A percentile compares a stretch with the other conserved stretches of the same genome.
Evolutionary conservation across 2,329 filamentous ascomycete species (phyloP).

Genomic region (Trichothecium roseum): DNA sequence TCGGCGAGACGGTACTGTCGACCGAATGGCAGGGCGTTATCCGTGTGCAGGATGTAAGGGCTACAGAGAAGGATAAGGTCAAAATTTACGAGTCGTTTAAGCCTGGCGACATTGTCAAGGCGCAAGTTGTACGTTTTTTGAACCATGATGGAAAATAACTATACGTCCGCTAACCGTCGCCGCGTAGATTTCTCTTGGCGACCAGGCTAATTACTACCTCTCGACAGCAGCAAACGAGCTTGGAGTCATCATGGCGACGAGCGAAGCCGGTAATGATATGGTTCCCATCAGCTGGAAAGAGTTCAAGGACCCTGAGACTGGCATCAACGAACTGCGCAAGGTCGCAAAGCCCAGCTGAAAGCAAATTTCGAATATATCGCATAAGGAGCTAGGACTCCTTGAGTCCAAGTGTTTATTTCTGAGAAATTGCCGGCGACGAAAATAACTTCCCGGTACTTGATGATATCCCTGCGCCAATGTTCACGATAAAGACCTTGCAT

Average conservation of each 20-base stretch:
- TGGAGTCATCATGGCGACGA: constrained; percentile 87
- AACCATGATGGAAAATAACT: background rate
- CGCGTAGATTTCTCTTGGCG: constrained; percentile 69
- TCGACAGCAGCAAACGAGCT: constrained; percentile 84
- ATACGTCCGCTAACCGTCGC: background rate
- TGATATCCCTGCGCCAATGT: too few relatives aligned
- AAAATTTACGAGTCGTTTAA: constrained; percentile 85
- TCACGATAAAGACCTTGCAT: too few relatives aligned
- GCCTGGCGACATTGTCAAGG: constrained; percentile 84
- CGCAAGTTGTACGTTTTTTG: constrained; percentile 56
- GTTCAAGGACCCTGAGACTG: constrained; percentile 75
- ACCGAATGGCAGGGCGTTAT: constrained; percentile 82
- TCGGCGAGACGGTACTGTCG: constrained; percentile 60
- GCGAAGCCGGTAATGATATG: constrained; percentile 83
- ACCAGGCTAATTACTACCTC: constrained; percentile 93
- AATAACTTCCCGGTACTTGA: too few relatives aligned
- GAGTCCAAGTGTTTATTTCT: too few relatives aligned
- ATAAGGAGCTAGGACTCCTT: background rate
- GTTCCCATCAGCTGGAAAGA: constrained; percentile 92
- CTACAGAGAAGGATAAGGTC: constrained; percentile 92
- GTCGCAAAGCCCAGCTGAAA: constrained; percentile 82
- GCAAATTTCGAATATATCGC: background rate
- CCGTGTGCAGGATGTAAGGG: constrained; percentile 80
- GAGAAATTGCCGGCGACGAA: too few relatives aligned
- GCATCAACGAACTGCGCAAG: constrained; percentile 69